phyloP scores from a whole-genome alignment of 2,329 filamentous ascomycete species.

The Cercospora canescens region DNA sequence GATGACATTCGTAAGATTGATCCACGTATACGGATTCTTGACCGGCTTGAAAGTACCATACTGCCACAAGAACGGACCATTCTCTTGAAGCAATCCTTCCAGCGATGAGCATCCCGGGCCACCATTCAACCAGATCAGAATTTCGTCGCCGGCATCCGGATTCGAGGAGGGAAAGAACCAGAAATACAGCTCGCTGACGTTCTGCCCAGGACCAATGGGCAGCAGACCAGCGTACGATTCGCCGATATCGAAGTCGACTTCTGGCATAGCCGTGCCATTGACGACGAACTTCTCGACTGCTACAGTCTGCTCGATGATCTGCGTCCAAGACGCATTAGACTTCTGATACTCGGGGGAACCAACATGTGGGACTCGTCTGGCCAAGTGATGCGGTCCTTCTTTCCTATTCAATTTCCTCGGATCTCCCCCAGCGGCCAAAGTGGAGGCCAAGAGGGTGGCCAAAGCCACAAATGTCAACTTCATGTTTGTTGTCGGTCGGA shows the following conservation, averaged over 20 bases:
- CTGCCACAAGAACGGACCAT: slow-evolving; percentile 48
- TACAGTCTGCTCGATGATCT: slow-evolving; percentile 44
- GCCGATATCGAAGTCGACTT: slow-evolving; percentile 39
- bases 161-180: slow-evolving; percentile 49
- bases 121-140: slow-evolving; percentile 41
- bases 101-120: slow-evolving; percentile 49
- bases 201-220: slow-evolving; percentile 32
- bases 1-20: slow-evolving; percentile 53
- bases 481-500: too few relatives aligned
- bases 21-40: slow-evolving; percentile 50
- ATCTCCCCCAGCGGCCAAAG: not conserved
- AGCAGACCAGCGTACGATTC: slow-evolving; percentile 37
- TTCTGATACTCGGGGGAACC: not conserved
- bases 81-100: slow-evolving; percentile 52
- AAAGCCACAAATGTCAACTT: not conserved
- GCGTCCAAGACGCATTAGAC: not conserved
- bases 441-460: not conserved
- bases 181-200: slow-evolving; percentile 47
- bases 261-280: slow-evolving; percentile 33
- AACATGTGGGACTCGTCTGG: not conserved
- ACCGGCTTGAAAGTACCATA: slow-evolving; percentile 45
- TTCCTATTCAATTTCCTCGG: not conserved
- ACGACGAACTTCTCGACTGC: slow-evolving; percentile 46
- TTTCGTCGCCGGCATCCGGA: slow-evolving; percentile 45
- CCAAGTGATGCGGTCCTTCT: not conserved